Base-by-base conservation (phyloP, 2,329 filamentous ascomycete species). In the Cercospora sesami region DNA sequence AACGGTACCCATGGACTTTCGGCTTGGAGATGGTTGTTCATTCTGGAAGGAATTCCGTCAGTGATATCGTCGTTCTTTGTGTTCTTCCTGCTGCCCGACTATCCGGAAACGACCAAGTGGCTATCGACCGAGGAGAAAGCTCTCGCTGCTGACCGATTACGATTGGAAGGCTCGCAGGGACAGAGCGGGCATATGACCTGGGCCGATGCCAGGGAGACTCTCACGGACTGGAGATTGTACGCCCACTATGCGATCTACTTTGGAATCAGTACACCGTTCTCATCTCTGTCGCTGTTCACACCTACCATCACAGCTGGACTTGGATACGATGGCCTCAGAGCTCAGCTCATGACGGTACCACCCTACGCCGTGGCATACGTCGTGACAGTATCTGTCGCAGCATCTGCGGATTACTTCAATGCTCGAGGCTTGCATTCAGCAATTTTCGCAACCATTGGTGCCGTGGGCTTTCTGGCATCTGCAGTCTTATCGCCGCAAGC, bases 11-110 rank as follows among this genome's bases (percentile, higher is more conserved):
- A 81, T 26, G 86, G 86, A 0, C 84, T 84, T 51, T 68, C 63
- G 33, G 90, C 89, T 1, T 94, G 91, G 91, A 63, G 67, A 30
- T 93, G 91, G 91, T 91, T 94, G 53, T 94, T 94, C 76, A 90
- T 93, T 65, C 79, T 92, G 1, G 76, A 77, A 65, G 74, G 75
- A n/a, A 26, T 73, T 6, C 72, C 71, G 3, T 86, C 85, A 8
- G 75, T 89, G 2, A 67, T 86, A 6, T 82, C 87, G 1, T 84
- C 85, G 0, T 72, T 85, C 2, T 73, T 86, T 5, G 83, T 86
- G 1, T 90, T 81, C 75, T 86, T 86, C 72, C 80, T 81, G 60
- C 76, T 87, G 9, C 84, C 85, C 0, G 83, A 87, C 69, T 82
- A 80, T 18, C 84, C 86, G 0, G 81, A 83, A 63, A 84, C 82